These are phyloP conservation scores for Ganoderma lingzhi DNA, from an alignment of 1,284 basidiomycete genomes.

Conservation along the genomic window DNA sequence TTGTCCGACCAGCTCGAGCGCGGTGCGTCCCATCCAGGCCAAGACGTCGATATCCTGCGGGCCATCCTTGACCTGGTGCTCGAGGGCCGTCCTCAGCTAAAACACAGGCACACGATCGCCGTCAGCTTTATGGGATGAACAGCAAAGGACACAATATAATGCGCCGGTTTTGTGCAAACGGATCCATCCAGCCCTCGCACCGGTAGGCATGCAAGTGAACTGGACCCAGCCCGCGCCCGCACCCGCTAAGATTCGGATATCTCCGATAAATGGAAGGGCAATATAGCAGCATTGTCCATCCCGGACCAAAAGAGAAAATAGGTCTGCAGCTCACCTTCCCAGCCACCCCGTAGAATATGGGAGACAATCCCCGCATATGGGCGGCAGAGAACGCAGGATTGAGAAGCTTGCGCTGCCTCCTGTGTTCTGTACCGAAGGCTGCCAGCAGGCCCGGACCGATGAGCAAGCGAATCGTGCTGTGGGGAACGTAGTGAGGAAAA, in stretches of 20 bases:
- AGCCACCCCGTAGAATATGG: conserved; percentile 6
- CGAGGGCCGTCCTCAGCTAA: conserved; percentile 32
- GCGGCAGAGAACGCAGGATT: conserved; percentile 6
- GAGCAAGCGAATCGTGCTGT: neutral
- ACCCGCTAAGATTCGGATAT: no score
- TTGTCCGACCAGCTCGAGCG: conserved; percentile 47
- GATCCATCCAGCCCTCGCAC: neutral
- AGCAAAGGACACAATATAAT: no score
- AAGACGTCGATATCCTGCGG: conserved; percentile 44
- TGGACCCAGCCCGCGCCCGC: no score
- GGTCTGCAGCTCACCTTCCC: conserved; percentile 2
- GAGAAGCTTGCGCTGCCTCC: conserved; percentile 10
- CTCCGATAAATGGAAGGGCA: no score
- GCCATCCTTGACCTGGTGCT: conserved; percentile 22
- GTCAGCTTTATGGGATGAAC: neutral
- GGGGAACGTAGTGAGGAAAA: neutral
- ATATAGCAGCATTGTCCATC: no score
- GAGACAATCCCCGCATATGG: conserved; percentile 9
- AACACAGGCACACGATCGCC: no score
- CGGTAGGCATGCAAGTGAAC: no score
- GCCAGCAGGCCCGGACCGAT: neutral
- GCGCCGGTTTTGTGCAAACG: neutral
- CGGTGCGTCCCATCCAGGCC: conserved; percentile 46
- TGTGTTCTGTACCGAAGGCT: neutral
- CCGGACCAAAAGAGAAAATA: neutral